Evolutionary conservation across 2,329 filamentous ascomycete genomes (phyloP).

Genomic region (Fusarium sp.): DNA sequence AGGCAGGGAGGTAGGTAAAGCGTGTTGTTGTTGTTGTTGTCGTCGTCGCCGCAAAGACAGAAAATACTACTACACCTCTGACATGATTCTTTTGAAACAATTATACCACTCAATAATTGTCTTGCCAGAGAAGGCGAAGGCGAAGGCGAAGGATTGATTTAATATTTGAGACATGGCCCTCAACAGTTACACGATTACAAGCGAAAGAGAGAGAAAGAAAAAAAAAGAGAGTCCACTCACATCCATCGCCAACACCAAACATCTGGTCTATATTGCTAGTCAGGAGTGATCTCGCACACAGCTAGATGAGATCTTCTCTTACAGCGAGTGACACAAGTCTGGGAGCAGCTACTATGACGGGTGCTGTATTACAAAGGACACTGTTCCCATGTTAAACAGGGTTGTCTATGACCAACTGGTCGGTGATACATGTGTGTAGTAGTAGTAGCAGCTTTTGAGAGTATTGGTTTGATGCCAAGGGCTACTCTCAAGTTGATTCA

Average conservation of each 20-base stretch:
- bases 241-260: slow-evolving; percentile 36
- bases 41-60: slow-evolving; percentile 3
- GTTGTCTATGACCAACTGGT: slow-evolving; percentile 28
- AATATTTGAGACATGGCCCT: slow-evolving; percentile 47
- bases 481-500: background rate
- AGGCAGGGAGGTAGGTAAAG: background rate
- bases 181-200: slow-evolving; percentile 40
- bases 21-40: no score
- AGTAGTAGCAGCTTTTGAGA: slow-evolving; percentile 7
- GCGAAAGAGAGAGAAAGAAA: no score
- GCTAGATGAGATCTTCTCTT: slow-evolving; percentile 44
- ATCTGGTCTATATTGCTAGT: slow-evolving; percentile 14
- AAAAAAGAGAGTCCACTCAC: slow-evolving; percentile 27
- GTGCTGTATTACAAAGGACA: slow-evolving; percentile 47
- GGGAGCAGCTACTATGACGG: slow-evolving; percentile 49
- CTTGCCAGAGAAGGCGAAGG: slow-evolving; percentile 33
- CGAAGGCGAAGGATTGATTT: slow-evolving; percentile 41
- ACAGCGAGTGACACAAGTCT: slow-evolving; percentile 49
- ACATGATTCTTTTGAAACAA: slow-evolving; percentile 44
- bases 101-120: slow-evolving; percentile 23
- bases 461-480: background rate
- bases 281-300: slow-evolving; percentile 1
- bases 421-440: slow-evolving; percentile 19
- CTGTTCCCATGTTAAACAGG: slow-evolving; percentile 27
- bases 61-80: slow-evolving; percentile 7